Conservation (phyloP, 306 rosid genomes). For the Quercus rubra region DNA sequence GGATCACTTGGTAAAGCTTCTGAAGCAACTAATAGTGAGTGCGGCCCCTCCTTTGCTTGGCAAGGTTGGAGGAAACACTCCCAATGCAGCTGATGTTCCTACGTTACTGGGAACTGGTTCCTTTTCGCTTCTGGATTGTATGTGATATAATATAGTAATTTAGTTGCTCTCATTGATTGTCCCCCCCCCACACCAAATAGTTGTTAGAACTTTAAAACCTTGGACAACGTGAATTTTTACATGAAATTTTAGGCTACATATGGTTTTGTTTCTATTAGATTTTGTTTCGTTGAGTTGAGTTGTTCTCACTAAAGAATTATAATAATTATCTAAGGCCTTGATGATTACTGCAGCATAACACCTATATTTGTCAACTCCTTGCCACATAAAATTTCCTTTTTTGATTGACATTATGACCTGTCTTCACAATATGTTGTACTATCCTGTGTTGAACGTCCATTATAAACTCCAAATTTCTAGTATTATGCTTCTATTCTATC, state of each 20-base stretch:
- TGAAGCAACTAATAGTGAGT: slow-evolving; percentile 64
- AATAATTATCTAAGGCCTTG: neutral
- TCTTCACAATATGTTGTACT: neutral
- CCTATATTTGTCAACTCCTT: neutral
- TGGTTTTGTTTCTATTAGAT: neutral
- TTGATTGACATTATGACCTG: neutral
- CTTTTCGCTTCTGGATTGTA: slow-evolving; percentile 81
- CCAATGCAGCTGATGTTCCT: slow-evolving; percentile 87
- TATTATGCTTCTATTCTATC: neutral
- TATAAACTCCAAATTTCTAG: neutral
- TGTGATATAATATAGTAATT: slow-evolving; percentile 36
- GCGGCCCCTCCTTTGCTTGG: slow-evolving; percentile 47
- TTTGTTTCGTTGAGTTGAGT: neutral
- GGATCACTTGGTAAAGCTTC: slow-evolving; percentile 83
- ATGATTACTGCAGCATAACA: neutral
- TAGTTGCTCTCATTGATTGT: slow-evolving; percentile 21
- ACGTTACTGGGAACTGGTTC: slow-evolving; percentile 84
- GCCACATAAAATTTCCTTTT: neutral
- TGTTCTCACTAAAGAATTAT: neutral
- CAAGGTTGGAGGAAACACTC: slow-evolving; percentile 48
- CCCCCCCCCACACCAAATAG: too few species aligned
- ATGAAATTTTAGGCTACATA: slow-evolving; percentile 8
- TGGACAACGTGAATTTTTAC: neutral
- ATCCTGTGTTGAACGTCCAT: neutral
- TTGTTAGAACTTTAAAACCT: neutral